These are phyloP conservation scores for Stagonosporopsis vannaccii DNA, from an alignment of 2,329 filamentous ascomycete species.

Conservation along the genomic window DNA sequence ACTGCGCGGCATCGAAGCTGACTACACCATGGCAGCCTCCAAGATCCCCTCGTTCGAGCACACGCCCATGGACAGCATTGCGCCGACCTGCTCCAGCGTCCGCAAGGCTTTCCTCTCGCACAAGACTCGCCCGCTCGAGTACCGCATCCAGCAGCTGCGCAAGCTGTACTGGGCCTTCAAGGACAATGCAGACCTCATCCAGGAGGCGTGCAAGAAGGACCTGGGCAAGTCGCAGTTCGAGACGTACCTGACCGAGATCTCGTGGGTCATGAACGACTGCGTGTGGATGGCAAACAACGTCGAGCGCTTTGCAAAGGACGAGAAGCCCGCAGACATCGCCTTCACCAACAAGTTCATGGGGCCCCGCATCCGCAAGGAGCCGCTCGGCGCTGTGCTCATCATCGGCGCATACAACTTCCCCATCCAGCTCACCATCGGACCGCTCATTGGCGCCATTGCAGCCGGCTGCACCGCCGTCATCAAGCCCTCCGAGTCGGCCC, in stretches of 20 bases:
- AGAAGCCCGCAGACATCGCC: slow-evolving; percentile 73
- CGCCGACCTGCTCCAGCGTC: slow-evolving; percentile 56
- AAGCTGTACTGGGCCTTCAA: slow-evolving; percentile 93
- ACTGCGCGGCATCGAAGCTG: background rate
- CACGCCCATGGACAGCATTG: slow-evolving; percentile 46
- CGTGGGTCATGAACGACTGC: slow-evolving; percentile 82
- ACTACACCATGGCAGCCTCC: slow-evolving; percentile 19
- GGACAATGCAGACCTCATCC: slow-evolving; percentile 76
- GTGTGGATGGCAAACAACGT: slow-evolving; percentile 79
- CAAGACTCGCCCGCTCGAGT: slow-evolving; percentile 83
- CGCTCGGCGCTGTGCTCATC: slow-evolving; percentile 80
- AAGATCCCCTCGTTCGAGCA: slow-evolving; percentile 45
- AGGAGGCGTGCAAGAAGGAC: slow-evolving; percentile 79
- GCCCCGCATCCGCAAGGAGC: slow-evolving; percentile 84
- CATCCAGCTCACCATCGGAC: slow-evolving; percentile 78
- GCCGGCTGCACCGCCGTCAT: slow-evolving; percentile 89
- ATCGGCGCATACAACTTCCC: slow-evolving; percentile 97
- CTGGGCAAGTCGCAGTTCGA: slow-evolving; percentile 81
- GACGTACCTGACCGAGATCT: slow-evolving; percentile 74
- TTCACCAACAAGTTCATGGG: slow-evolving; percentile 72
- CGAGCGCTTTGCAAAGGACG: slow-evolving; percentile 82
- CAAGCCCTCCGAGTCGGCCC: slow-evolving; percentile 88
- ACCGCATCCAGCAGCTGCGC: slow-evolving; percentile 83
- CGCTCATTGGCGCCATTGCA: slow-evolving; percentile 87
- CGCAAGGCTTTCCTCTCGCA: slow-evolving; percentile 77